phyloP scores from a whole-genome alignment of 2,329 filamentous ascomycete genomes.

The Pseudonectria buxi region DNA sequence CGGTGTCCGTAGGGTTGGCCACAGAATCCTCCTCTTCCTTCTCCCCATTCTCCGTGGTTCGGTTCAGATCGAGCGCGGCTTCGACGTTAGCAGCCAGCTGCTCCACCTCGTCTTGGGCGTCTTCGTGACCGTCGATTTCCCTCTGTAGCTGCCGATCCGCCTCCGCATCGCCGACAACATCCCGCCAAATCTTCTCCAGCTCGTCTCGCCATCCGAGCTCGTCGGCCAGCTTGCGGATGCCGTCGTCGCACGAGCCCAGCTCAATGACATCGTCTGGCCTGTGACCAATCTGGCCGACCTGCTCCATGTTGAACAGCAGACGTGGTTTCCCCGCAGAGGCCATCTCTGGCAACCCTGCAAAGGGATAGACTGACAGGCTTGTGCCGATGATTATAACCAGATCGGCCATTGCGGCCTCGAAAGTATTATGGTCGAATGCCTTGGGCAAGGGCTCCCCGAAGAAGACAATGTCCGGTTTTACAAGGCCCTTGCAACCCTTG shows the following conservation, averaged over 20 bases:
- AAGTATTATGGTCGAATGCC: constrained; percentile 28
- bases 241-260: constrained; percentile 75
- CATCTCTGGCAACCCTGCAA: constrained; percentile 69
- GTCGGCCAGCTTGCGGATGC: constrained; percentile 70
- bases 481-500: constrained; percentile 62
- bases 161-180: constrained; percentile 56
- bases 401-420: constrained; percentile 57
- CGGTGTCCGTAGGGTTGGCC: background rate
- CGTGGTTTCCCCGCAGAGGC: constrained; percentile 60
- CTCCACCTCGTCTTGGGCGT: constrained; percentile 39
- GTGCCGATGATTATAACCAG: constrained; percentile 83
- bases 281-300: constrained; percentile 70
- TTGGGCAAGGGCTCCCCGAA: constrained; percentile 66
- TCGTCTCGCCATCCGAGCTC: constrained; percentile 82
- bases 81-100: constrained; percentile 32
- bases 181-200: constrained; percentile 68
- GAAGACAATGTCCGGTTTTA: constrained; percentile 94
- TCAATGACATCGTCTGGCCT: constrained; percentile 78
- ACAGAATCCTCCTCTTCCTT: background rate
- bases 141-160: constrained; percentile 40
- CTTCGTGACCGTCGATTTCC: constrained; percentile 31
- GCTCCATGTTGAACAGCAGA: constrained; percentile 80
- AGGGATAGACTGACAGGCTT: constrained; percentile 80
- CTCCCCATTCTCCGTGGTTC: constrained; percentile 8
- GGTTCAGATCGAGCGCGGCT: constrained; percentile 25